These are phyloP conservation scores for Cenchrus fungigraminus DNA, from an alignment of 176 grass and related monocot genomes.

Conservation along the genomic window DNA sequence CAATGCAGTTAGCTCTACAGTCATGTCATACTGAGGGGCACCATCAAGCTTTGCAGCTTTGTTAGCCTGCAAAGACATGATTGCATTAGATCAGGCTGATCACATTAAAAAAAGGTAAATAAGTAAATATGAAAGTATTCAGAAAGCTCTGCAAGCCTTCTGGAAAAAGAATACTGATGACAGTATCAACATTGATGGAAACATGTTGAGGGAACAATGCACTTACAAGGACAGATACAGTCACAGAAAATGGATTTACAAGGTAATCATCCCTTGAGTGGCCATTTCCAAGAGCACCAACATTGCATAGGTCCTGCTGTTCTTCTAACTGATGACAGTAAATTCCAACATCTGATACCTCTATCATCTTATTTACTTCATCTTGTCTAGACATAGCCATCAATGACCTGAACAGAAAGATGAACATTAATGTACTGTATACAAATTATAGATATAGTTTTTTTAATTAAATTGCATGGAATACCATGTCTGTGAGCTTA, in stretches of 20 bases:
- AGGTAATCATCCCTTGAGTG: constrained; percentile 78
- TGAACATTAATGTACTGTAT: neutral
- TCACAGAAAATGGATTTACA: constrained; percentile 80
- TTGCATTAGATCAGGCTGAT: constrained; percentile 13
- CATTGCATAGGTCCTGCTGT: constrained; percentile 50
- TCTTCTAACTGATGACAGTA: constrained; percentile 73
- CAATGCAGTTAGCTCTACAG: constrained; percentile 75
- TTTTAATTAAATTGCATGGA: constrained; percentile 9
- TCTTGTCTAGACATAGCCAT: constrained; percentile 74
- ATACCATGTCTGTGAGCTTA: constrained; percentile 26
- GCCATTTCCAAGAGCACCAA: constrained; percentile 53
- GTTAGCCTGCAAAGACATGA: constrained; percentile 59
- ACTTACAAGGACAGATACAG: constrained; percentile 82
- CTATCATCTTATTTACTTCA: constrained; percentile 87
- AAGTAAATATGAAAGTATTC: constrained; percentile 8
- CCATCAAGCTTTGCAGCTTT: constrained; percentile 85
- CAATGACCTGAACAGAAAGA: constrained; percentile 56
- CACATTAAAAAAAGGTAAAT: constrained; percentile 27
- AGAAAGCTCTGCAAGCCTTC: constrained; percentile 32
- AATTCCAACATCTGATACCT: constrained; percentile 82
- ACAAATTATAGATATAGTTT: constrained; percentile 19
- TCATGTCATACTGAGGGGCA: constrained; percentile 81
- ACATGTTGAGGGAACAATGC: constrained; percentile 39
- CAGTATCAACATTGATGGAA: constrained; percentile 25
- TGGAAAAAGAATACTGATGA: constrained; percentile 23